Base-by-base conservation (phyloP, 1,284 basidiomycete genomes). In the Apiotrichum sp. region DNA sequence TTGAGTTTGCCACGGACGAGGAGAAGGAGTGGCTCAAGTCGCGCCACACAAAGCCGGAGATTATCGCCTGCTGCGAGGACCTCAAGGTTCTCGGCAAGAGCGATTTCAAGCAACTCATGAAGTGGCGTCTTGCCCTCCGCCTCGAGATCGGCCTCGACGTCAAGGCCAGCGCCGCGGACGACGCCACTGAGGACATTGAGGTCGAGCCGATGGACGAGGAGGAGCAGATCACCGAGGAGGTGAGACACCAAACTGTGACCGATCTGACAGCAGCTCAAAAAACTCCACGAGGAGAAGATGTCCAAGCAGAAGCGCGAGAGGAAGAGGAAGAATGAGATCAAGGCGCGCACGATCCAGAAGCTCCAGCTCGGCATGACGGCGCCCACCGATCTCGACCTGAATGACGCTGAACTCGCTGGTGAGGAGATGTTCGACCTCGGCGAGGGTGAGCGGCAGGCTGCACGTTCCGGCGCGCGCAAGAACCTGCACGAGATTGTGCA, bases 291-390 rank as follows among this genome's bases (percentile, higher is more conserved):
- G 8, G 90, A 95, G 73, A 85, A 84, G 31, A 74, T 82, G 50
- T 82, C 86, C 35, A 84, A 86, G 56, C 78, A 83, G 36, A 91
- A 91, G 71, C 86, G 93, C 14, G 88, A 93, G 68, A 83, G 89
- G 56, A 85, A 92, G 59, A 83, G 85, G 41, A 85, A 86, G 7
- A 98, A 98, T 77, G 96, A 98, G 78, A 80, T 89, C 66, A 90
- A 89, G 75, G 81, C 85, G 38, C 84, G 86, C 61, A 90, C 90
- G 6, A 86, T 98, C 46, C 90, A 93, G 73, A 88, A 93, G 61
- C 89, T 98, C 83, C 96, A 98, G 74, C 82, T 98, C 47, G 87
- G 91, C 70, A 99, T 99, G 96, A 92, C 88, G 6, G 92, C 92
- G 7, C 96, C 98, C 61, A 93, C 97, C 62, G 96, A 93, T 73